phyloP scores from a whole-genome alignment of 2,329 filamentous ascomycete species.

The Chrysoporthe austroafricana region DNA sequence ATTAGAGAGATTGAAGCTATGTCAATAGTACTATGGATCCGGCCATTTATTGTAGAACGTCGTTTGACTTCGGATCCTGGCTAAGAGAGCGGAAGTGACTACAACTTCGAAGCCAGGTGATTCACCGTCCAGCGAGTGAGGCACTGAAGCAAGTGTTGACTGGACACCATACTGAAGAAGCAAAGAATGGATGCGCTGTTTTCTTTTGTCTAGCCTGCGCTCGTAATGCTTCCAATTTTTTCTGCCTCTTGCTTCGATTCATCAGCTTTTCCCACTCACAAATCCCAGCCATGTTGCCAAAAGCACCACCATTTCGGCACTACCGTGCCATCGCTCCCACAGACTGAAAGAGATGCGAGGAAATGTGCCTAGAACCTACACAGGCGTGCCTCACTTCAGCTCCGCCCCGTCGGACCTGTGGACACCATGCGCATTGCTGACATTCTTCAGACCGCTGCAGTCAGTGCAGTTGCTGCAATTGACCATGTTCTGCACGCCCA shows the following conservation, averaged over 20 bases:
- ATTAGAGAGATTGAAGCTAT: too few species aligned
- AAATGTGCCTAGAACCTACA: background rate
- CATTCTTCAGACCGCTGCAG: slow-evolving; percentile 19
- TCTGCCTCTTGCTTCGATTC: background rate
- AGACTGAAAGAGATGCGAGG: background rate
- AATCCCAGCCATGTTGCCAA: background rate
- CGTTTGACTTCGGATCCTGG: too few species aligned
- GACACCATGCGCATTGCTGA: slow-evolving; percentile 20
- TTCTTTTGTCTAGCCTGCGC: background rate
- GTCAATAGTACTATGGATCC: too few species aligned
- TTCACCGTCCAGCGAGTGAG: too few species aligned
- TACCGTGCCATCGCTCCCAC: background rate
- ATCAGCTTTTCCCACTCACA: background rate
- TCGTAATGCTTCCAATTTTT: background rate
- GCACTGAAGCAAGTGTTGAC: too few species aligned
- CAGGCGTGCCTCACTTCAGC: slow-evolving; percentile 12
- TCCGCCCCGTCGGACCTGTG: slow-evolving; percentile 12
- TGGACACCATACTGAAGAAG: too few species aligned
- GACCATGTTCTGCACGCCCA: slow-evolving; percentile 15
- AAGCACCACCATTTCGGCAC: background rate
- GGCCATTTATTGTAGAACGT: too few species aligned
- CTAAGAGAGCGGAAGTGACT: too few species aligned
- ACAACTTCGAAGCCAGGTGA: too few species aligned
- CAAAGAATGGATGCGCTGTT: too few species aligned
- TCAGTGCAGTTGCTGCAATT: slow-evolving; percentile 26